phyloP scores from a whole-genome alignment of 768 basidiomycete genomes.

The Boletellus sp. region DNA sequence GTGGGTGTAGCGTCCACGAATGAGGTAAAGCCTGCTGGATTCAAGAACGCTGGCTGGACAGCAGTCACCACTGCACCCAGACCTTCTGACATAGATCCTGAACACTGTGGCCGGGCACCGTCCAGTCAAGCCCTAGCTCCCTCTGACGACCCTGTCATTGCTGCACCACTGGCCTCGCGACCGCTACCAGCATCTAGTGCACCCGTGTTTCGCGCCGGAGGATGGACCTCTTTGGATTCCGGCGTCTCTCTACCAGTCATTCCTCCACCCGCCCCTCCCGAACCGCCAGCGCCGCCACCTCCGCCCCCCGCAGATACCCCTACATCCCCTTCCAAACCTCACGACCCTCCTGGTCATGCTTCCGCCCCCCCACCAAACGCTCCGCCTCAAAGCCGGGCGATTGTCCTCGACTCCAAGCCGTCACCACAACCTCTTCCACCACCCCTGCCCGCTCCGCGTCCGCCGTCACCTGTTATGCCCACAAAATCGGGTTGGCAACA shows the following conservation, averaged over 20 bases:
- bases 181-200: constrained; percentile 24
- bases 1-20: constrained; percentile 6
- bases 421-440: constrained; percentile 7
- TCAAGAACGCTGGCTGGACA: constrained; percentile 52
- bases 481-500: constrained; percentile 54
- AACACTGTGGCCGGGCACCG: constrained; percentile 15
- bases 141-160: constrained; percentile 5
- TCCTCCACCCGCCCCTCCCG: constrained; percentile 20
- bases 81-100: constrained; percentile 9
- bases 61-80: constrained; percentile 24
- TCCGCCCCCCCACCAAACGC: constrained; percentile 5
- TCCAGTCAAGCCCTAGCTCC: constrained; percentile 18
- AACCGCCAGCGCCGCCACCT: constrained; percentile 12
- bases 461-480: constrained; percentile 18
- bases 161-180: constrained; percentile 16
- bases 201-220: constrained; percentile 55
- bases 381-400: constrained; percentile 1
- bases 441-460: constrained; percentile 12
- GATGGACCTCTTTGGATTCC: constrained; percentile 66
- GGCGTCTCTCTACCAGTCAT: constrained; percentile 32
- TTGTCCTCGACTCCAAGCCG: constrained; percentile 11
- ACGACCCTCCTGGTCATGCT: constrained; percentile 15
- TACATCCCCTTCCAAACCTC: background rate
- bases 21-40: constrained; percentile 23
- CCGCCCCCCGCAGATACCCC: constrained; percentile 14